These are phyloP conservation scores for Termitomyces sp. DNA, from an alignment of 768 basidiomycete species.

Conservation along the genomic window DNA sequence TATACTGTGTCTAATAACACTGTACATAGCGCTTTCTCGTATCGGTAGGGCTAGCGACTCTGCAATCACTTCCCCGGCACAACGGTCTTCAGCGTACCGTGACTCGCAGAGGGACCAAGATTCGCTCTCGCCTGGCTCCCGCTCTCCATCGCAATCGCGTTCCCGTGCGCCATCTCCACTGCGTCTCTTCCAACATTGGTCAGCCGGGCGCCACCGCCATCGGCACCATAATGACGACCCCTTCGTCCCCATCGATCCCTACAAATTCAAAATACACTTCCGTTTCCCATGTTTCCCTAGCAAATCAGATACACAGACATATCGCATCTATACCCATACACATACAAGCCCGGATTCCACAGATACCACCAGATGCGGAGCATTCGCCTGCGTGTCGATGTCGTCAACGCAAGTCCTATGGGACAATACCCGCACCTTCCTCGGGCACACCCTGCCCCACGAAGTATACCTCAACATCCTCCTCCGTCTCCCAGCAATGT, in stretches of 20 bases:
- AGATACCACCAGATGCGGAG: conserved; percentile 1
- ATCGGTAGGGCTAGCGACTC: conserved; percentile 28
- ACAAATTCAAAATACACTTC: conserved; percentile 25
- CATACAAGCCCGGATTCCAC: conserved; percentile 2
- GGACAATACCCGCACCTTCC: conserved; percentile 7
- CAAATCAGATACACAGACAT: conserved; percentile 1
- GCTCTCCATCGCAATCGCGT: conserved; percentile 43
- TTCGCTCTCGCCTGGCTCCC: conserved; percentile 25
- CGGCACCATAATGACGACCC: conserved; percentile 43
- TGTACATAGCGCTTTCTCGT: conserved; percentile 25
- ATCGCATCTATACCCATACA: conserved; percentile 1
- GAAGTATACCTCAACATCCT: conserved; percentile 29
- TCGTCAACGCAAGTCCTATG: conserved; percentile 1
- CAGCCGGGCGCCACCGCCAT: conserved; percentile 39
- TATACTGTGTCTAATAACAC: not conserved
- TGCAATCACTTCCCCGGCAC: conserved; percentile 25
- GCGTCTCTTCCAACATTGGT: conserved; percentile 50
- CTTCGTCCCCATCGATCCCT: conserved; percentile 54
- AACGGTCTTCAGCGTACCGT: conserved; percentile 20
- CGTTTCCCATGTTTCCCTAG: conserved; percentile 8
- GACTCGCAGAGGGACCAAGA: conserved; percentile 19
- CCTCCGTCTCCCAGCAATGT: conserved; percentile 69
- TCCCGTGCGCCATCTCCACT: conserved; percentile 45
- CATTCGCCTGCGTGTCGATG: not conserved
- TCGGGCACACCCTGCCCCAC: conserved; percentile 32